These are phyloP conservation scores for Prunus mongolica DNA, from an alignment of 306 rosid species.

Conservation along the genomic window DNA sequence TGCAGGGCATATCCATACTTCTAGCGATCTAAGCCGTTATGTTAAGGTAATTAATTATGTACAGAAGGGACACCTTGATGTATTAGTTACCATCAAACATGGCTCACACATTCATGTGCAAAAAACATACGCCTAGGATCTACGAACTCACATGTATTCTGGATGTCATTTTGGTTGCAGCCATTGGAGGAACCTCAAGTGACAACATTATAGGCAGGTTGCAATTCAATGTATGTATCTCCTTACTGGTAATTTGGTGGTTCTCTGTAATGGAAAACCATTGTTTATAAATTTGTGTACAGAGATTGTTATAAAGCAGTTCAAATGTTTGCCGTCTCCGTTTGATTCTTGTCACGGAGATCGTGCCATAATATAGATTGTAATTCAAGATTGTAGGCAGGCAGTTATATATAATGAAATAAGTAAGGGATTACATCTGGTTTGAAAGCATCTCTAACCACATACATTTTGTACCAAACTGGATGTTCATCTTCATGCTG, in stretches of 20 bases:
- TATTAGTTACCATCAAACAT: slow-evolving; percentile 3
- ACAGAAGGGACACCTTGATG: slow-evolving; percentile 2
- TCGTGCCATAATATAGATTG: neutral
- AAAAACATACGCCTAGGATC: neutral
- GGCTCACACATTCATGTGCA: neutral
- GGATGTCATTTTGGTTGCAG: slow-evolving; percentile 27
- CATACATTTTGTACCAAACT: neutral
- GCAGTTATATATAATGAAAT: neutral
- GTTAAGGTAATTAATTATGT: slow-evolving; percentile 43
- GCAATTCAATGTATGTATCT: neutral
- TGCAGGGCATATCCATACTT: slow-evolving; percentile 65
- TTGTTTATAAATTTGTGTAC: neutral
- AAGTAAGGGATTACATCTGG: neutral
- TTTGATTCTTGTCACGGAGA: neutral
- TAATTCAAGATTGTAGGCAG: neutral
- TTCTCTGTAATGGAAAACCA: neutral
- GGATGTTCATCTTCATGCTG: neutral
- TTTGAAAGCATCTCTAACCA: neutral
- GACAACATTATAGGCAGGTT: neutral
- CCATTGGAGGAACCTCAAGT: slow-evolving; percentile 12
- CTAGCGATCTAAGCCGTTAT: slow-evolving; percentile 39
- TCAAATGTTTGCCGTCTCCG: neutral
- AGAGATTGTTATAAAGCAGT: neutral
- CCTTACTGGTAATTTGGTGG: neutral
- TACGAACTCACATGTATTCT: neutral